Conservation (phyloP, 495 filamentous ascomycete species). For the Penicillium cataractarum region DNA sequence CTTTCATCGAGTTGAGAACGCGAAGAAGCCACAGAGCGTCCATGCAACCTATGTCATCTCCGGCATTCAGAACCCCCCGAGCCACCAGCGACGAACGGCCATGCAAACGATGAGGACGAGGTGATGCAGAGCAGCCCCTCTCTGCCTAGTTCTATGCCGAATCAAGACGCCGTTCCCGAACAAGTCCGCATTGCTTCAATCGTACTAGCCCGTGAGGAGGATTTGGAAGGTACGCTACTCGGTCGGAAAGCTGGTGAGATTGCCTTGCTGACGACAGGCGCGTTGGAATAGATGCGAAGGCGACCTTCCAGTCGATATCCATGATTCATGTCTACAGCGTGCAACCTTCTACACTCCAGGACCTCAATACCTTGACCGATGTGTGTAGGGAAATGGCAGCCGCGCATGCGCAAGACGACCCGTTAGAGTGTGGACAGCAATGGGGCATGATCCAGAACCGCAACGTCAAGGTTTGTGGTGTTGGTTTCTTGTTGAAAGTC, state of each 20-base stretch:
- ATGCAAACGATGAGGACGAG: constrained; percentile 63
- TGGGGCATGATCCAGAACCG: constrained; percentile 75
- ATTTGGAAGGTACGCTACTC: constrained; percentile 64
- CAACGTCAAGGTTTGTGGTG: constrained; percentile 55
- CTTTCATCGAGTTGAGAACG: constrained; percentile 79
- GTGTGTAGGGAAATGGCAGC: constrained; percentile 61
- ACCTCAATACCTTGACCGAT: constrained; percentile 75
- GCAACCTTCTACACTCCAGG: constrained; percentile 69
- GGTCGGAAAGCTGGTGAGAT: constrained; percentile 2
- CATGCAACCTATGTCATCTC: constrained; percentile 88
- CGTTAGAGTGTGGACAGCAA: constrained; percentile 56
- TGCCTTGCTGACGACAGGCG: constrained; percentile 2
- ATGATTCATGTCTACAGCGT: constrained; percentile 90
- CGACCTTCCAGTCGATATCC: constrained; percentile 67
- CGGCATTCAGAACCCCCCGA: constrained; percentile 55
- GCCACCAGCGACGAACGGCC: constrained; percentile 35
- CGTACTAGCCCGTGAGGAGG: constrained; percentile 77
- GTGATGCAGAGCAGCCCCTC: constrained; percentile 74
- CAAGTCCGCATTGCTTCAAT: constrained; percentile 56
- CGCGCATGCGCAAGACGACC: constrained; percentile 62
- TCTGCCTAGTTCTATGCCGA: constrained; percentile 61
- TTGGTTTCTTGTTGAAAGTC: not conserved
- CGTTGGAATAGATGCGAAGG: constrained; percentile 60
- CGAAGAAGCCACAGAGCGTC: constrained; percentile 69
- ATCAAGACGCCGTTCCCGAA: constrained; percentile 45